A percentile compares a stretch with the other conserved stretches of the same genome.
phyloP scores from a whole-genome alignment of 2,329 filamentous ascomycete genomes.

The Phyllosticta ampelicida region DNA sequence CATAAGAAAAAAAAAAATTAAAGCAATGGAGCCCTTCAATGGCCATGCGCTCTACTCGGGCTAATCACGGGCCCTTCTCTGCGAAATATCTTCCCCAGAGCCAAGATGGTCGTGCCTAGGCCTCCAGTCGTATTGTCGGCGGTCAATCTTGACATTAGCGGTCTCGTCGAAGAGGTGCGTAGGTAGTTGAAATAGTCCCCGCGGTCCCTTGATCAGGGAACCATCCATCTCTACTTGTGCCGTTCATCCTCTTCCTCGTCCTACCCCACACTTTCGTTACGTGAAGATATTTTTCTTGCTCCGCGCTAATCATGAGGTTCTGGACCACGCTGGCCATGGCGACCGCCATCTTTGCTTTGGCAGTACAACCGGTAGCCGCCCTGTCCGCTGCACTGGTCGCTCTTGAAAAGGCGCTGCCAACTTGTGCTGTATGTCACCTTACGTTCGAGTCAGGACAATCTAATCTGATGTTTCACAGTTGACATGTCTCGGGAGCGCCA shows the following conservation, averaged over 20 bases:
- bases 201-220: background rate
- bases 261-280: background rate
- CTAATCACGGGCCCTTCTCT: background rate
- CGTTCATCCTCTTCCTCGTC: background rate
- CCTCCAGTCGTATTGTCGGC: background rate
- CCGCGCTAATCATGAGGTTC: constrained; percentile 5
- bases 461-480: constrained; percentile 12
- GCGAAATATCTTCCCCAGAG: background rate
- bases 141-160: background rate
- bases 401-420: constrained; percentile 1
- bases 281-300: background rate
- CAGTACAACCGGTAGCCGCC: constrained; percentile 1
- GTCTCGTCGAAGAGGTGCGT: background rate
- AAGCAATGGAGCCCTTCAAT: background rate
- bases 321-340: constrained; percentile 8
- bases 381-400: background rate
- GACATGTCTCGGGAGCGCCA: constrained; percentile 14
- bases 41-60: background rate
- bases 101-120: background rate
- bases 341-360: background rate
- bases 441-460: background rate
- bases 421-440: constrained; percentile 3
- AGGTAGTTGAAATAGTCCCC: background rate
- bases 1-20: background rate
- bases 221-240: background rate